A percentile compares a stretch with the other conserved stretches of the same genome.
Conservation (phyloP, 2,329 filamentous ascomycete genomes). For the Colletotrichum coccodes region DNA sequence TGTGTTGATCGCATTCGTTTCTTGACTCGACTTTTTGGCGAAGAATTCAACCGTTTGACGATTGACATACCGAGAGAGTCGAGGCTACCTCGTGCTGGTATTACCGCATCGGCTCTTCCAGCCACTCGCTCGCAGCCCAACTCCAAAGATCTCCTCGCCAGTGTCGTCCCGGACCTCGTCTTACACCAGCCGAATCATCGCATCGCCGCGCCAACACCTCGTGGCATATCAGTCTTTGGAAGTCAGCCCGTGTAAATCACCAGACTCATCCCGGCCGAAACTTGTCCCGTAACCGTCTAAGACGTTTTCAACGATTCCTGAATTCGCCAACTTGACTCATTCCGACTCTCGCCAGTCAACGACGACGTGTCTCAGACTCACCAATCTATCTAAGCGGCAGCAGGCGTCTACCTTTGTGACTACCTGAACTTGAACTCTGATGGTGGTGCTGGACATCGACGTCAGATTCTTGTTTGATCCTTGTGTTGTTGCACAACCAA, state of each 20-base stretch:
- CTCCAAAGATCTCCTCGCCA: not conserved
- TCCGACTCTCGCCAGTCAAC: not conserved
- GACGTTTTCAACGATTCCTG: not conserved
- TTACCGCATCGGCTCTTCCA: not conserved
- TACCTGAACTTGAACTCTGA: not conserved
- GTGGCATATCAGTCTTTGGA: not conserved
- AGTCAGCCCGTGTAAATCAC: not conserved
- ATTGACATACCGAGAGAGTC: not conserved
- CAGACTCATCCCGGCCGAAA: not conserved
- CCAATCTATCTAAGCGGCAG: not conserved
- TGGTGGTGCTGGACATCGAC: constrained; percentile 13
- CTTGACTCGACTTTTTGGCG: constrained; percentile 5
- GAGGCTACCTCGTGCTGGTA: not conserved
- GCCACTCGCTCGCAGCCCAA: not conserved
- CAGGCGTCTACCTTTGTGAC: not conserved
- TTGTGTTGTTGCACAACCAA: constrained; percentile 1
- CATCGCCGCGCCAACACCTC: not conserved
- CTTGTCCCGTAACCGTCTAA: not conserved
- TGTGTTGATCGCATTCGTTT: constrained; percentile 36
- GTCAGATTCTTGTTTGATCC: not conserved
- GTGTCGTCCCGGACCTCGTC: constrained; percentile 18
- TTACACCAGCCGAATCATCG: constrained; percentile 11
- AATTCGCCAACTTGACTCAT: not conserved
- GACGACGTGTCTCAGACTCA: not conserved
- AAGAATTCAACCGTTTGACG: constrained; percentile 6